Percentiles rank a stretch among this genome's conserved stretches.
Conservation (phyloP, 1,139 yeast species). For the Diutina mesorugosa region DNA sequence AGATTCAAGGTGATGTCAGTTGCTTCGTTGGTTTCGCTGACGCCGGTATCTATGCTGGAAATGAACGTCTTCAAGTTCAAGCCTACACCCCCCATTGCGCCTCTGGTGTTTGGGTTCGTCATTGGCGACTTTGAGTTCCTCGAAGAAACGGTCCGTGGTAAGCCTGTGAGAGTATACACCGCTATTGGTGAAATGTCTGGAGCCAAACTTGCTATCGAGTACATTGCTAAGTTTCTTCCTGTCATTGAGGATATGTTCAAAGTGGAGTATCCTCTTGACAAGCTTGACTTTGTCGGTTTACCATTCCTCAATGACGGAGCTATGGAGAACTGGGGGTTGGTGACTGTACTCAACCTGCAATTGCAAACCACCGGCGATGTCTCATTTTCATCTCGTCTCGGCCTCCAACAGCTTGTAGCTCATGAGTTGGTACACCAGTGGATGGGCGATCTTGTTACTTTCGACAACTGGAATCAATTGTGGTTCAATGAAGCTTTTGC, state of each 20-base stretch:
- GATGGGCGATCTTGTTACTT: conserved; percentile 56
- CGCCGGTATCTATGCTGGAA: conserved; percentile 10
- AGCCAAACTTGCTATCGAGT: conserved; percentile 32
- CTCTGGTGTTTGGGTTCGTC: conserved; percentile 54
- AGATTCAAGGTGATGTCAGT: conserved; percentile 35
- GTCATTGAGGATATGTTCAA: conserved; percentile 28
- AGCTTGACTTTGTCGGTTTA: conserved; percentile 51
- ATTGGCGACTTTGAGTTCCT: conserved; percentile 48
- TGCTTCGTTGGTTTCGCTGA: neutral
- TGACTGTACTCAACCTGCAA: conserved; percentile 43
- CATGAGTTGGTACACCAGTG: conserved; percentile 73
- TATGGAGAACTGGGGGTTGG: conserved; percentile 68
- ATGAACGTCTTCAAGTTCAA: conserved; percentile 27
- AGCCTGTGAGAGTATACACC: conserved; percentile 42
- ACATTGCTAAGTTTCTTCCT: conserved; percentile 35
- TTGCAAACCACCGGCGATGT: conserved; percentile 19
- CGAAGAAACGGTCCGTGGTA: conserved; percentile 15
- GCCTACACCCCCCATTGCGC: conserved; percentile 42
- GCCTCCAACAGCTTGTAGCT: conserved; percentile 33
- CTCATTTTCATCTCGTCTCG: neutral
- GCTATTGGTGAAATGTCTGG: conserved; percentile 37
- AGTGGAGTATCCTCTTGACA: conserved; percentile 38
- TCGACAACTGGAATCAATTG: conserved; percentile 51
- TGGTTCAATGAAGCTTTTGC: conserved; percentile 75
- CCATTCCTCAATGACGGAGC: conserved; percentile 68